Evolutionary conservation across 495 filamentous ascomycete genomes (phyloP).

Genomic region (Podospora bellae-mahoneyi): DNA sequence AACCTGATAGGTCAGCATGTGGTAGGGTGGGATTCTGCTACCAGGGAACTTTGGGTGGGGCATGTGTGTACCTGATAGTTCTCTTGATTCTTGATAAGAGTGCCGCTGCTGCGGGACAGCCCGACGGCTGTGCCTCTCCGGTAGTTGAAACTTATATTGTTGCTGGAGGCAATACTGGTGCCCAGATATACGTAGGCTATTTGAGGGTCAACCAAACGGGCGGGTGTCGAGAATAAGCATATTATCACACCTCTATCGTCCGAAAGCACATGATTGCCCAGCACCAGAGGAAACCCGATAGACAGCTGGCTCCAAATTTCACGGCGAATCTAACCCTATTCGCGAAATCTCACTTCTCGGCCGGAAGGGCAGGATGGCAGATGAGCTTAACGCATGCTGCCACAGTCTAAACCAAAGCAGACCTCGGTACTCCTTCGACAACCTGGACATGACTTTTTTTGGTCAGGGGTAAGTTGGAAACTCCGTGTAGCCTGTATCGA

Average conservation of each 20-base stretch:
- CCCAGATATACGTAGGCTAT: background rate
- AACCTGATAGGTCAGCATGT: background rate
- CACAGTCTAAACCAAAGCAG: background rate
- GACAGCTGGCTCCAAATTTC: background rate
- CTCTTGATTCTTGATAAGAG: background rate
- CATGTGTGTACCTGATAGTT: background rate
- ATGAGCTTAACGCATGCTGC: background rate
- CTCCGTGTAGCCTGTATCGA: background rate
- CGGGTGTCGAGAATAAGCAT: background rate
- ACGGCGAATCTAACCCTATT: background rate
- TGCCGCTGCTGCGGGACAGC: background rate
- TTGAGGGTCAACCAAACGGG: background rate
- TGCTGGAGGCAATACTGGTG: background rate
- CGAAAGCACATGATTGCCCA: background rate
- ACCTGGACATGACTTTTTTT: background rate
- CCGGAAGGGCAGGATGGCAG: background rate
- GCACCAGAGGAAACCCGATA: background rate
- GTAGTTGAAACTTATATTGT: background rate
- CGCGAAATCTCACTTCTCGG: background rate
- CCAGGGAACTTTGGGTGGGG: background rate
- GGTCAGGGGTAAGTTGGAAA: background rate
- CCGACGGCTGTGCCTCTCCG: background rate
- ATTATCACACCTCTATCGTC: background rate
- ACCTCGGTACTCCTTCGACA: background rate
- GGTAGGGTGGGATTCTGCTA: background rate